Evolutionary conservation across 345 rosid species (phyloP), one percentile per base, ranked within the genome.

Genomic region (Arabis hirsuta): DNA sequence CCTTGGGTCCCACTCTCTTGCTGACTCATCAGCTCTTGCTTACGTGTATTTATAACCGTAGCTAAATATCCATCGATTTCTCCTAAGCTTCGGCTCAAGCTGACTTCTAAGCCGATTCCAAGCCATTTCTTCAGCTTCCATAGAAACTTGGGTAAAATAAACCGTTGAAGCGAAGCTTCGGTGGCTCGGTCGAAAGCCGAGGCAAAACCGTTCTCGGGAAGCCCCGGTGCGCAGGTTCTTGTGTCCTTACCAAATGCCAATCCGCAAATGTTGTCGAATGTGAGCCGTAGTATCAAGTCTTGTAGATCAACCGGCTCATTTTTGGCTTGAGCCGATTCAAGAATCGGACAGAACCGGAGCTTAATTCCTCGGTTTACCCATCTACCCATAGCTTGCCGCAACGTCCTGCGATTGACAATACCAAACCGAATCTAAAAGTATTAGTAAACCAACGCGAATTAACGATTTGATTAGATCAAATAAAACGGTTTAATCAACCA

Each of bases 191-290:
- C 98, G 42, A 93, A 93, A 54, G 97, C 95, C 27, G 85, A 55
- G 8, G 96, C 94, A 66, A 90, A 90, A 74, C 81, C 78, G 73
- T 87, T 89, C 11, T 89, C 89, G 0, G 92, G 96, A 9, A 86
- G 80, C 2, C 92, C 96, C 4, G 76, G 81, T 2, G 90, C 80
- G 61, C 98, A 91, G 6, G 98, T 94, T 46, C 84, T 81, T 0
- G 98, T 96, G 76, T 94, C 98, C 71, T 86, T 88, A 19, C 98
- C 98, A 16, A 91, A 94, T 20, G 97, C 91, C 68, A 94, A 81
- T 45, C 98, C 98, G 55, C 98, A 94, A 2, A 94, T 91, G 82
- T 91, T 94, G 61, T 94, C 98, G 50, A 94, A 94, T 2, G 98
- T 91, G 76, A 94, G 97, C 66, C 97, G 87, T 66, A 94, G 95